A percentile compares a stretch with the other conserved stretches of the same genome.
Conservation (phyloP, 2,329 filamentous ascomycete genomes). For the Xenoacremonium recifei region DNA sequence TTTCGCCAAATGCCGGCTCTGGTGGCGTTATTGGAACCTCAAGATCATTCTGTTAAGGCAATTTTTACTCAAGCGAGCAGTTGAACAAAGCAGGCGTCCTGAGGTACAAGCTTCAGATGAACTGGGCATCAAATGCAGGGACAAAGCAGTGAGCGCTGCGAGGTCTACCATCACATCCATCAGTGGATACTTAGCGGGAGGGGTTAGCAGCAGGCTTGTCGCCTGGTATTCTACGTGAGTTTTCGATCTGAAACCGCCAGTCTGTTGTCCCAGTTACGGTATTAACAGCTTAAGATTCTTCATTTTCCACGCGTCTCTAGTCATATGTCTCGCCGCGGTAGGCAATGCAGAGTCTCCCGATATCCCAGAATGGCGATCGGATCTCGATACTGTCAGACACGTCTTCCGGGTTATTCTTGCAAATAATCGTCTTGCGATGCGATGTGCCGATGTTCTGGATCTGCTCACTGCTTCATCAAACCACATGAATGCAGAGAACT, state of each 20-base stretch:
- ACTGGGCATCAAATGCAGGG: slow-evolving; percentile 21
- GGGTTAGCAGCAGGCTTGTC: slow-evolving; percentile 21
- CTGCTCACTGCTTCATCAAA: slow-evolving; percentile 21
- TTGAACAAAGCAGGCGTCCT: slow-evolving; percentile 15
- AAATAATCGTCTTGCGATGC: slow-evolving; percentile 22
- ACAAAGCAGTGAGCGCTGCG: slow-evolving; percentile 25
- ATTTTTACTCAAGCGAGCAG: slow-evolving; percentile 24
- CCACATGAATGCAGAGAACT: slow-evolving; percentile 6
- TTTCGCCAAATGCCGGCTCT: slow-evolving; percentile 26
- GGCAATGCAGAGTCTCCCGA: slow-evolving; percentile 25
- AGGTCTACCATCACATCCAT: slow-evolving; percentile 26
- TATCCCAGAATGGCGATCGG: slow-evolving; percentile 23
- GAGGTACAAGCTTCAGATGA: slow-evolving; percentile 6
- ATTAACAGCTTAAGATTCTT: slow-evolving; percentile 21
- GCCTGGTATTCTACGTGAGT: slow-evolving; percentile 32
- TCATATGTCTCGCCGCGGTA: slow-evolving; percentile 26
- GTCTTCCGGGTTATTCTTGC: slow-evolving; percentile 21
- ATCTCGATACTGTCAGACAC: slow-evolving; percentile 26
- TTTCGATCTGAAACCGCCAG: neutral
- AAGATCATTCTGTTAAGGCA: slow-evolving; percentile 31
- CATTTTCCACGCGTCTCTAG: slow-evolving; percentile 30
- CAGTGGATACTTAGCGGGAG: slow-evolving; percentile 18
- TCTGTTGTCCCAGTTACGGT: neutral
- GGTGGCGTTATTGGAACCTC: slow-evolving; percentile 34
- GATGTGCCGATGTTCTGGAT: slow-evolving; percentile 28